Base-by-base conservation (phyloP, 305 asterid genomes). In the Fraxinus angustifolia region DNA sequence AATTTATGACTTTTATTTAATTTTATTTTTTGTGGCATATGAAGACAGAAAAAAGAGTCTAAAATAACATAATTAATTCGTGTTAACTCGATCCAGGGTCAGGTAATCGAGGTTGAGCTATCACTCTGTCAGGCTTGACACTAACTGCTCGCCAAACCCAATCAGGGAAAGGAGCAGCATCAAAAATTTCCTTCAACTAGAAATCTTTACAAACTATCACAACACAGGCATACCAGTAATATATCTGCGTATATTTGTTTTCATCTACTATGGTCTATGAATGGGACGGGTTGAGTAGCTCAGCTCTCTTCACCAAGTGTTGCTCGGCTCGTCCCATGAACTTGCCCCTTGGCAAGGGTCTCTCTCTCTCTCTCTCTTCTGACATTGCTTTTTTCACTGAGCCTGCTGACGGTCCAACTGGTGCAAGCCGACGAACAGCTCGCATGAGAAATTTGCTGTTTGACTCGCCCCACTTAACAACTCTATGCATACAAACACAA, bases 221-320 rank as follows among this genome's bases (percentile, higher is more conserved):
- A 48, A 14, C 17, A 45, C 50, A 40, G 1, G 14, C 50, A 11
- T 42, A 42, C 53, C 53, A 11, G 53, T 42, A 42, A 40, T 1
- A 40, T 40, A 40, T 40, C 50, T 42, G 16, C 50, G 4, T 42
- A 11, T 42, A 42, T 42, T n/a, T 6, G 26, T n/a, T 19, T 6
- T 56, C 48, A 6, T 56, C 67, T 17, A 56, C 30, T 6, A 17
- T 56, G 6, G n/a, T n/a, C n/a, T n/a, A n/a, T 23, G 26, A n/a
- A 17, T 56, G 26, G 31, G 82, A 79, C 42, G 77, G 4, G 36
- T 35, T 35, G 40, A 35, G 40, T 35, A 35, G 8, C 21, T 75
- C 70, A 5, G 53, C 62, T 28, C 76, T 71, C 60, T 72, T 78
- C 35, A 48, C 75, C 35, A 19, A 73, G 77, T 62, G 12, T 77